phyloP scores from a whole-genome alignment of 257 asterid species.

The Pogostemon cablin region DNA sequence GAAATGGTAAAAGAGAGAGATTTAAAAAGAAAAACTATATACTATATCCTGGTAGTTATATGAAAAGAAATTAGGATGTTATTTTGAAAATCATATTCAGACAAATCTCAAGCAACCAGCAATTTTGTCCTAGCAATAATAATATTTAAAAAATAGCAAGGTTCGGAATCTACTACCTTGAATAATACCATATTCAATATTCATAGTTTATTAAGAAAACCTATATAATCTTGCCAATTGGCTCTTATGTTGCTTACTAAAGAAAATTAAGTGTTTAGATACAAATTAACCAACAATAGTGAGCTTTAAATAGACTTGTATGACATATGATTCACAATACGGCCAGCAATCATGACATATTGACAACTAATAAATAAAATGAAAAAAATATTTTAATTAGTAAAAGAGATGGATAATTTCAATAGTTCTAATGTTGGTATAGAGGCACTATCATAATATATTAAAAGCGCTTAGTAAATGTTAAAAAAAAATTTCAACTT shows the following conservation, averaged over 20 bases:
- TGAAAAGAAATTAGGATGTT: not conserved
- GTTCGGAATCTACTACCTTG: too few species aligned
- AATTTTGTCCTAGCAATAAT: not conserved
- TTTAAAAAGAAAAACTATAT: not conserved
- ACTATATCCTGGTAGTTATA: not conserved
- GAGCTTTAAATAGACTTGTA: not conserved
- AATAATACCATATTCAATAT: not conserved
- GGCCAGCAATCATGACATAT: not conserved
- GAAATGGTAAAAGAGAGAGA: constrained; percentile 5
- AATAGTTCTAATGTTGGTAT: too few species aligned
- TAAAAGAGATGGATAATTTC: too few species aligned
- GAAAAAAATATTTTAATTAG: too few species aligned
- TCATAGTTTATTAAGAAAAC: too few species aligned
- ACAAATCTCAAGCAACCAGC: not conserved
- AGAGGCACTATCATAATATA: too few species aligned
- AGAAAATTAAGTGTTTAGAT: not conserved
- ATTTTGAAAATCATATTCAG: not conserved
- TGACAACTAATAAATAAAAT: not conserved
- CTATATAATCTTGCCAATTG: too few species aligned
- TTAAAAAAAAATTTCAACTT: too few species aligned
- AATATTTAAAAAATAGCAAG: too few species aligned
- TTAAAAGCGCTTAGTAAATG: too few species aligned
- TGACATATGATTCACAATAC: not conserved
- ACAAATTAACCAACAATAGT: not conserved
- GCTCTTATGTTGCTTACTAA: not conserved